Evolutionary conservation across 139 green algal species (phyloP), one percentile per base, ranked within the genome.

Genomic region (Gonium pectorale): DNA sequence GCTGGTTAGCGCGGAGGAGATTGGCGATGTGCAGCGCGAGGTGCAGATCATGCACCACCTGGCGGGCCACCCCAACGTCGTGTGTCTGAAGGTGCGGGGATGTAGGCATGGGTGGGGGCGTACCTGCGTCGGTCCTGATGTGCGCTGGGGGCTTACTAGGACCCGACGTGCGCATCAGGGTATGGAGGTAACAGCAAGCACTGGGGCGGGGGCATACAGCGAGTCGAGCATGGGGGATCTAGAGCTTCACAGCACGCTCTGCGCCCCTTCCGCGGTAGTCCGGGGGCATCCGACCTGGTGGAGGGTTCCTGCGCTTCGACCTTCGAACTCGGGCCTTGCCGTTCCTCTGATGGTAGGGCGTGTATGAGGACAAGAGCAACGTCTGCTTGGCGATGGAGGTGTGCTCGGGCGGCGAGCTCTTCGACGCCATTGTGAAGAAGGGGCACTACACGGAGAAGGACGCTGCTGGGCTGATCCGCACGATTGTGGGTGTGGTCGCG

Each of bases 331-430:
- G n/a, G n/a, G n/a, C n/a, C n/a, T n/a, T n/a, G 11, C 13, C n/a
- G 29, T 35, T 68, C 62, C 31, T 17, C 62, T 68, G 62, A 54
- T 15, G 46, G 46, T 40, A 80, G 67, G 86, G 85, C n/a, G 92
- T 91, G 37, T 98, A 92, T 69, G 96, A 99, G 88, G 96, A 99
- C 87, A 89, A 91, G 67, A 90, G 92, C 73, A 93, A 94, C 77
- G 91, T 98, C 37, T 96, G 97, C 87, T 88, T 98, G 64, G 94
- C 96, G 41, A 98, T 98, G 96, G 96, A 98, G 88, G 83, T 99
- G 19, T 98, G 95, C 91, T 86, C 72, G 13, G 92, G 97, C 41
- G 97, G 97, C 2, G 97, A 99, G 93, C 95, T 99, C 46, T 99
- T 99, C 91, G 97, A 99, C 88, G 79, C 93, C 38, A 99, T 99